Evolutionary conservation across 225 moss, liverwort and hornwort genomes (phyloP), one percentile per base, ranked within the genome.

Genomic region (Bryum argenteum): DNA sequence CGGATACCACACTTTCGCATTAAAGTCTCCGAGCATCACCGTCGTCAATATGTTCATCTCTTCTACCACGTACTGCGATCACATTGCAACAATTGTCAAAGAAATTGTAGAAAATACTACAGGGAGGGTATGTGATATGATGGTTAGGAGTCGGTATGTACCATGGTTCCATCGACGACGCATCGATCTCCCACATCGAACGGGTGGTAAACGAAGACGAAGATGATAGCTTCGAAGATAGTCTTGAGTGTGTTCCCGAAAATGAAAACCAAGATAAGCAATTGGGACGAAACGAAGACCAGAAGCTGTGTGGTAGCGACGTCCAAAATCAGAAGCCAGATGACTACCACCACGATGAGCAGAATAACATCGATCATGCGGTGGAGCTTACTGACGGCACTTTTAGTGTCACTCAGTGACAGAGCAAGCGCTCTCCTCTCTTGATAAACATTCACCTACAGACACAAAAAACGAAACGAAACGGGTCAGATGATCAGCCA

Each of bases 121-220:
- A 33, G 7, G 0, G 5, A 33, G 33, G 33, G 4, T 33, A 5
- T 33, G 7, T 2, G 4, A 26, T 26, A 26, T 4, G 2, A 9
- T 17, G 16, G 43, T 53, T 37, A 6, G 14, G 70, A 20, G 20
- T 28, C 17, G 11, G 48, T 8, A 1, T 50, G 14, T 90, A 97
- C 97, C 89, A 80, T 86, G 44, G 51, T 61, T 81, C 92, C 92
- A 63, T 97, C 97, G 22, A 97, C 69, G 17, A 94, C 54, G 73
- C 94, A 97, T 23, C 97, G 92, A 78, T 97, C 97, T 23, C 97
- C 97, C 11, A 94, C 92, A 66, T 97, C 97, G 51, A 91, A 97
- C 15, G 97, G 97, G 73, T 97, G 97, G 83, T 84, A 94, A 66
- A 97, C 82, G 39, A 97, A 94, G 41, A 97, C 80, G 75, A 97